These are phyloP conservation scores for Hyaloscypha variabilis DNA, from an alignment of 495 filamentous ascomycete species.

Conservation along the genomic window DNA sequence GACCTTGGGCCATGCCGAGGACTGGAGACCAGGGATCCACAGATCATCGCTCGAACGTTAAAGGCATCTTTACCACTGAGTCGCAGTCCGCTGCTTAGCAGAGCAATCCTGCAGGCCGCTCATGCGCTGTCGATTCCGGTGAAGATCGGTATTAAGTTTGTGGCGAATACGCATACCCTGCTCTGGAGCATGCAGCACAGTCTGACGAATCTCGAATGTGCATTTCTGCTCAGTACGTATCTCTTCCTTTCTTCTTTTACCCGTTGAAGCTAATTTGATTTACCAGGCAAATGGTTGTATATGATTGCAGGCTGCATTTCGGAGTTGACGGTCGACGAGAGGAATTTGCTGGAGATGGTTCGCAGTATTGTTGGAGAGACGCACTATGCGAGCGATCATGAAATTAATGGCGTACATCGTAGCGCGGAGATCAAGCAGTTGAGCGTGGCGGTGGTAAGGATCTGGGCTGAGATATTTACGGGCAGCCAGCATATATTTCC, in stretches of 20 bases:
- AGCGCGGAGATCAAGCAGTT: conserved; percentile 58
- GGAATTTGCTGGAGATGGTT: conserved; percentile 65
- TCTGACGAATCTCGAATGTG: conserved; percentile 70
- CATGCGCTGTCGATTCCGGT: conserved; percentile 70
- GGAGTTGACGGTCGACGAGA: conserved; percentile 57
- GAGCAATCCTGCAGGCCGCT: conserved; percentile 68
- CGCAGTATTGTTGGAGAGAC: conserved; percentile 79
- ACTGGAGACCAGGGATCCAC: conserved; percentile 64
- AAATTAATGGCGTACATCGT: conserved; percentile 37
- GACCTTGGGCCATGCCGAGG: conserved; percentile 64
- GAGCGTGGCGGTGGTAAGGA: conserved; percentile 61
- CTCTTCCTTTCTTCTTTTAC: conserved; percentile 31
- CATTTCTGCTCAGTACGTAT: conserved; percentile 61
- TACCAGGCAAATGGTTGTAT: conserved; percentile 50
- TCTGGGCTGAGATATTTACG: conserved; percentile 72
- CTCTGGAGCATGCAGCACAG: conserved; percentile 76
- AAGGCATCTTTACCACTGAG: conserved; percentile 59
- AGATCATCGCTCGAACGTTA: conserved; percentile 60
- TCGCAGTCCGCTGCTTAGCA: conserved; percentile 57
- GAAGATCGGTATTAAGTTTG: conserved; percentile 68
- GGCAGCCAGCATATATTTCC: conserved; percentile 66
- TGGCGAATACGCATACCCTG: conserved; percentile 67
- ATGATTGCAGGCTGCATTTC: conserved; percentile 39
- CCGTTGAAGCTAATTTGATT: conserved; percentile 37
- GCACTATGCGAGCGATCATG: conserved; percentile 61